These are phyloP conservation scores for Nitzschia putrida DNA, from an alignment of 108 stramenopile species.

Conservation along the genomic window DNA sequence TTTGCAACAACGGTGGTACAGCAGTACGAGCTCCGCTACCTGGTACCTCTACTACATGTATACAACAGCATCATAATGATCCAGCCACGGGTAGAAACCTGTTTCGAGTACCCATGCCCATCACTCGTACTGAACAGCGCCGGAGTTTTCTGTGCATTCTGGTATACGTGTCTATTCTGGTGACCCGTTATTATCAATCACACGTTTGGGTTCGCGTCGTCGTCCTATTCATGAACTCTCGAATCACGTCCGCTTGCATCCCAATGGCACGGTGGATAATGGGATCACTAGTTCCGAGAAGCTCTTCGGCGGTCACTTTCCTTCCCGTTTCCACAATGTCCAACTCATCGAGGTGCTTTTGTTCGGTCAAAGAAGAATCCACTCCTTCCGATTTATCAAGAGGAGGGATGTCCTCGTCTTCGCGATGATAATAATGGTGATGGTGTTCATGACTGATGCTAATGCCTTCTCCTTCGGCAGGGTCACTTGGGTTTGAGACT, in stretches of 20 bases:
- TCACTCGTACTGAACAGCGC: too few relatives aligned
- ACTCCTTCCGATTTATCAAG: not conserved
- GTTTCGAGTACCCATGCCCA: too few relatives aligned
- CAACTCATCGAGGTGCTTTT: constrained; percentile 8
- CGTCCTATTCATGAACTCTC: constrained; percentile 2
- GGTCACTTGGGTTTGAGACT: not conserved
- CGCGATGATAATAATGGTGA: constrained; percentile 15
- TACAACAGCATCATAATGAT: too few relatives aligned
- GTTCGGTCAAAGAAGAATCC: not conserved
- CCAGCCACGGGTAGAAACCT: too few relatives aligned
- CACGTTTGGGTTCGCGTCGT: too few relatives aligned
- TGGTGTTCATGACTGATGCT: constrained; percentile 7
- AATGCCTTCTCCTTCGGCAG: not conserved
- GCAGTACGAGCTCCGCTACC: too few relatives aligned
- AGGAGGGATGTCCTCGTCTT: not conserved
- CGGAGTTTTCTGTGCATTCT: too few relatives aligned
- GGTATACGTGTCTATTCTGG: too few relatives aligned
- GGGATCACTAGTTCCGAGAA: constrained; percentile 15
- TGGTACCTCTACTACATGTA: too few relatives aligned
- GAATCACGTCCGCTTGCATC: constrained; percentile 1
- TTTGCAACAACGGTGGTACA: too few relatives aligned
- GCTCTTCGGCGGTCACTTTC: constrained; percentile 16
- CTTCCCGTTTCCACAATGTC: not conserved
- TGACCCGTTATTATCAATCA: not conserved
- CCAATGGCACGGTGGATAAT: constrained; percentile 12